These are phyloP conservation scores for Penicillium nordicum DNA, from an alignment of 2,329 filamentous ascomycete genomes.

Conservation along the genomic window DNA sequence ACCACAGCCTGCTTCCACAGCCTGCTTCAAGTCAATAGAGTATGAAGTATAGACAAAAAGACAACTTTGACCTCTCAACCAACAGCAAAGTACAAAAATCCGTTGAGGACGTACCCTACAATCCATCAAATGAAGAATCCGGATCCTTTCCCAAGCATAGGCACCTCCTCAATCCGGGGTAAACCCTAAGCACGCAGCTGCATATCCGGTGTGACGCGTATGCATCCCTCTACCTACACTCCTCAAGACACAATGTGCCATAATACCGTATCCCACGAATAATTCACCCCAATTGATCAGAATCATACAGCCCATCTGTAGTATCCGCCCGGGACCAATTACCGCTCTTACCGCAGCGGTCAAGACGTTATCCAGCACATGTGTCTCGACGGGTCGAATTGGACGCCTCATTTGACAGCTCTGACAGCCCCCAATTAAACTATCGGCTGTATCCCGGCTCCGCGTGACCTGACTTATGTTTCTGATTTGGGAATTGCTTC, in stretches of 20 bases:
- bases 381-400: slow-evolving; percentile 1
- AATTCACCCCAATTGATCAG: too few species aligned
- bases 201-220: neutral
- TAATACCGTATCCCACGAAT: neutral
- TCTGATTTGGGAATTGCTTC: too few species aligned
- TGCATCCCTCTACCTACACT: neutral
- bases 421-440: neutral
- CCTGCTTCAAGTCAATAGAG: neutral
- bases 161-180: neutral
- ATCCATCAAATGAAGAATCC: neutral
- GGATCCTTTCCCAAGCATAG: neutral
- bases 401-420: neutral
- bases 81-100: neutral
- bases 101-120: neutral
- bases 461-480: too few species aligned
- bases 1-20: neutral
- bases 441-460: neutral
- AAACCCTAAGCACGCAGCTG: neutral
- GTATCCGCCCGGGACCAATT: neutral
- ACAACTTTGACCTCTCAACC: neutral
- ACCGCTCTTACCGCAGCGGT: slow-evolving; percentile 1
- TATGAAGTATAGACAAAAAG: neutral
- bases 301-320: neutral
- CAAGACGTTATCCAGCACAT: slow-evolving; percentile 4
- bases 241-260: neutral